Conservation (phyloP, 257 asterid species). For the Solanum commersonii region DNA sequence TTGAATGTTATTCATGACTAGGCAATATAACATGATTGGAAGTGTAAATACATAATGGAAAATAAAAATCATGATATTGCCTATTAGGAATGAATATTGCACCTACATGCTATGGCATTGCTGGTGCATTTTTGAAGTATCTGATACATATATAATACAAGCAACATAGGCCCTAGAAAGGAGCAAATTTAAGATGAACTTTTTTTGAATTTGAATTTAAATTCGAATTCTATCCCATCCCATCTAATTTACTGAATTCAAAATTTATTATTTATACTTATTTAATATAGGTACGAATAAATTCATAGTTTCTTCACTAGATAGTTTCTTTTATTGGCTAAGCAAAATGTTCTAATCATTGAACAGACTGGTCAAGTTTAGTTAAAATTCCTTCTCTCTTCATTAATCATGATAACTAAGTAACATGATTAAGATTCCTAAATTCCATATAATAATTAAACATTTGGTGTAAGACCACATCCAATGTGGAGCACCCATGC, state of each 20-base stretch:
- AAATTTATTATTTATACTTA: not conserved
- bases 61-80: not conserved
- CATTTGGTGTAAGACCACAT: not conserved
- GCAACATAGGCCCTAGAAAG: not conserved
- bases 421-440: constrained; percentile 2
- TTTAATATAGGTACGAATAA: not conserved
- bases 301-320: not conserved
- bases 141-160: not conserved
- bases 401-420: not conserved
- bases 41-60: not conserved
- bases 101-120: not conserved
- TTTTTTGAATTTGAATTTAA: not conserved
- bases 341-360: not conserved
- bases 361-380: not conserved
- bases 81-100: not conserved
- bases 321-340: not conserved
- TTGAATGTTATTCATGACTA: not conserved
- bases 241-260: not conserved
- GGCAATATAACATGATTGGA: not conserved
- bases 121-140: not conserved
- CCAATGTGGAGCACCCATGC: not conserved
- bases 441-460: not conserved
- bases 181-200: not conserved
- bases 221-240: not conserved
- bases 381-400: not conserved